These are phyloP conservation scores for Filobasidium uniguttulatum DNA, from an alignment of 1,284 basidiomycete genomes.

Conservation along the genomic window DNA sequence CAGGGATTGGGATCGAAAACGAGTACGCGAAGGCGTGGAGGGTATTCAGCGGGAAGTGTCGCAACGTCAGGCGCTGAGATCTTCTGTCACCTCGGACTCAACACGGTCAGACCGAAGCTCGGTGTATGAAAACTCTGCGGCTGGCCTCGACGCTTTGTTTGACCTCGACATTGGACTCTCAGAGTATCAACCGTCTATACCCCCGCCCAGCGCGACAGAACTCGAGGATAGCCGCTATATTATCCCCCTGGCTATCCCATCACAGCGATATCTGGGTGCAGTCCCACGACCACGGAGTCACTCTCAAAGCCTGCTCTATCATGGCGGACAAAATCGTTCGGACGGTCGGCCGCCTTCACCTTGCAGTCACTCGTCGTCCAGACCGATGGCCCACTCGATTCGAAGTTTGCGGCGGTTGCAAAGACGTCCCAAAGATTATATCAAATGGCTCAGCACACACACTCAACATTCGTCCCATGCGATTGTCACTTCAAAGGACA, in stretches of 20 bases:
- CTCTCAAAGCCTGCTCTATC: too few relatives aligned
- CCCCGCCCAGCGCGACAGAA: constrained; percentile 71
- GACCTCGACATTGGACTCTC: constrained; percentile 51
- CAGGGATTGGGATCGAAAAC: constrained; percentile 85
- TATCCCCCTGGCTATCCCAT: constrained; percentile 74
- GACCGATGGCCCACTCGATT: constrained; percentile 3
- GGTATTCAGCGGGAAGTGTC: constrained; percentile 44
- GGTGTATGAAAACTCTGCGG: not conserved
- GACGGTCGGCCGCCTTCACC: not conserved
- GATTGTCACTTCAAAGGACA: too few relatives aligned
- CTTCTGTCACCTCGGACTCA: not conserved
- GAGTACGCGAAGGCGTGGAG: constrained; percentile 66
- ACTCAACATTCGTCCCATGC: too few relatives aligned
- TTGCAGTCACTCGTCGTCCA: not conserved
- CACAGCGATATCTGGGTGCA: constrained; percentile 60
- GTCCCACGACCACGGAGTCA: not conserved
- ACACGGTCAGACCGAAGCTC: not conserved
- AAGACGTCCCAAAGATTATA: not conserved
- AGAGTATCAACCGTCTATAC: constrained; percentile 57
- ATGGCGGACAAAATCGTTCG: not conserved
- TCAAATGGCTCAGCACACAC: not conserved
- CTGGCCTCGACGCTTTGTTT: constrained; percentile 58
- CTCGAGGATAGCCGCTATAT: constrained; percentile 79
- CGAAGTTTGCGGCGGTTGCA: not conserved
- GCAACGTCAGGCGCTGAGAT: not conserved